These are phyloP conservation scores for Picea mariana DNA, from an alignment of 83 land plant genomes.

Conservation along the genomic window DNA sequence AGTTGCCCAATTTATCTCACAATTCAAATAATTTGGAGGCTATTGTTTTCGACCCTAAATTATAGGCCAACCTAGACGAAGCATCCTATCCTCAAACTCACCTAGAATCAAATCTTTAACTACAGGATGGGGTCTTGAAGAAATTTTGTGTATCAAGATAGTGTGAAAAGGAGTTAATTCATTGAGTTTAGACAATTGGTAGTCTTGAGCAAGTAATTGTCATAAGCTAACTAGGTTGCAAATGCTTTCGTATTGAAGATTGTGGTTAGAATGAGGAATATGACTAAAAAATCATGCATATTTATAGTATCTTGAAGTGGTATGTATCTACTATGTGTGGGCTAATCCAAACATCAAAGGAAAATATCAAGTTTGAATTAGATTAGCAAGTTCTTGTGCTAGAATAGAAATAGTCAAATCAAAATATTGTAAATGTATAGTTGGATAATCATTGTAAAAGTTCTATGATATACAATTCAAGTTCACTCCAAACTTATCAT, in stretches of 20 bases:
- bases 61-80: no score
- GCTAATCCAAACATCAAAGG: not conserved
- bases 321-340: not conserved
- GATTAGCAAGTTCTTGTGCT: not conserved
- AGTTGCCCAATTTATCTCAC: no score
- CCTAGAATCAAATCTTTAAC: no score
- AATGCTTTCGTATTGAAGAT: not conserved
- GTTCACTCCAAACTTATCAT: not conserved
- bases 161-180: not conserved
- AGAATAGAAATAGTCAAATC: not conserved
- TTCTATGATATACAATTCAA: not conserved
- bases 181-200: not conserved
- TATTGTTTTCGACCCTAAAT: no score
- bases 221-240: not conserved
- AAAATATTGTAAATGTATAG: not conserved
- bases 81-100: no score
- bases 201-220: not conserved
- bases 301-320: slow-evolving; percentile 5
- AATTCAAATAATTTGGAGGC: no score
- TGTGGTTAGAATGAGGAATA: not conserved
- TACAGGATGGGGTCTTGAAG: not conserved
- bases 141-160: not conserved
- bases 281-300: not conserved
- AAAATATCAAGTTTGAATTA: not conserved
- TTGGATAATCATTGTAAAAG: not conserved